Evolutionary conservation across 1,139 yeast genomes (phyloP), one percentile per base, ranked within the genome.

Genomic region (Kodamaea anthophila): DNA sequence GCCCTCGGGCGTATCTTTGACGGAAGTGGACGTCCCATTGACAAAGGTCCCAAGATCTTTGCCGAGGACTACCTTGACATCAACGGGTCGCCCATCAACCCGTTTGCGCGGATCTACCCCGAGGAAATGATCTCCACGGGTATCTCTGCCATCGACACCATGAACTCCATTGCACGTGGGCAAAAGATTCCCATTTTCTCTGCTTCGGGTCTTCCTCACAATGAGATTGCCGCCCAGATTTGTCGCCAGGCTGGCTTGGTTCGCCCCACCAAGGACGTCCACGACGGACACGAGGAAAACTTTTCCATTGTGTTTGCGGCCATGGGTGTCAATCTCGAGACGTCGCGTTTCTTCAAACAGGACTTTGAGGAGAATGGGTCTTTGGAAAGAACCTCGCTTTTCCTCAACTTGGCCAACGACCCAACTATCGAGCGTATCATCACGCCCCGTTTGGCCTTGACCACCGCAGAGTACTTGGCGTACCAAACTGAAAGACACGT

Each of bases 91-190:
- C 98, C 99, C 51, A 91, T 91, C 58, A 91, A 91, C 57, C 99
- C 99, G 30, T 91, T 65, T 58, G 94, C 96, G 29, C 93, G 99
- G 69, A 91, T 91, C 47, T 91, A 93, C 56, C 99, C 99, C 14
- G 98, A 91, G 69, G 99, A 91, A 70, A 91, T 91, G 98, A 91
- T 91, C 51, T 87, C 96, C 33, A 91, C 98, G 15, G 99, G 99
- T 74, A 73, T 91, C 44, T 87, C 96, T 29, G 96, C 98, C 28
- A 93, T 91, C 53, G 99, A 91, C 60, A 88, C 97, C 36, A 91
- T 93, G 98, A 93, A 91, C 65, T 88, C 98, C 24, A 91, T 91
- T 72, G 99, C 99, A 39, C 85, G 99, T 75, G 99, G 99, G 47
- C 99, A 91, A 68, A 93, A 93, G 68, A 91, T 91, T 55, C 98